Conservation (phyloP, 1,284 basidiomycete species). For the Fomes fomentarius region DNA sequence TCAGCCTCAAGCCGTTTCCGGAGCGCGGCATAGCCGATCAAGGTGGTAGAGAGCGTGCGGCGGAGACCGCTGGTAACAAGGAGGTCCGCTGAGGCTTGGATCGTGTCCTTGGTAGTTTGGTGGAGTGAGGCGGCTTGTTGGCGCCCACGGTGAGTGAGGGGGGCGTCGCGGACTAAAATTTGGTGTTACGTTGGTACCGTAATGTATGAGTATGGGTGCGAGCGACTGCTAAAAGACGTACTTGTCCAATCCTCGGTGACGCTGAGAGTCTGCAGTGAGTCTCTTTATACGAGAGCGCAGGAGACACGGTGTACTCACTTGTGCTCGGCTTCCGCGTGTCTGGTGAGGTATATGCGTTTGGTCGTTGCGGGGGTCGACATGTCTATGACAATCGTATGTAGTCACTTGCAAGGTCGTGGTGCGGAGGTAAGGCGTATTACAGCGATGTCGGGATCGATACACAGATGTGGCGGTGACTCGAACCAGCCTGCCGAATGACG, state of each 20-base stretch:
- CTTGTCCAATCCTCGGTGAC: slow-evolving; percentile 32
- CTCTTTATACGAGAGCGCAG: not conserved
- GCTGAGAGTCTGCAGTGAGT: slow-evolving; percentile 13
- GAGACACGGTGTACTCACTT: slow-evolving; percentile 27
- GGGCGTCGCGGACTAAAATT: slow-evolving; percentile 33
- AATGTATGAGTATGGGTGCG: not conserved
- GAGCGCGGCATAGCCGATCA: slow-evolving; percentile 34
- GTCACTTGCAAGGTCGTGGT: not conserved
- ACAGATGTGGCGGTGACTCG: no score
- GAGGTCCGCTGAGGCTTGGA: slow-evolving; percentile 36
- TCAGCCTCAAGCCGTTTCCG: slow-evolving; percentile 32
- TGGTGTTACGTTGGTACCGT: not conserved
- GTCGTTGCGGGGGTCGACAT: slow-evolving; percentile 31
- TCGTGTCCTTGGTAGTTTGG: slow-evolving; percentile 34
- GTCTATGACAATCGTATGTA: not conserved
- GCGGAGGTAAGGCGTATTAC: not conserved
- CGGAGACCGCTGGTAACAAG: slow-evolving; percentile 36
- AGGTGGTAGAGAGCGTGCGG: slow-evolving; percentile 37
- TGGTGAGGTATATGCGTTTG: slow-evolving; percentile 36
- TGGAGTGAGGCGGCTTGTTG: slow-evolving; percentile 36
- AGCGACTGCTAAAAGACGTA: no score
- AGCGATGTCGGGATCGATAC: not conserved
- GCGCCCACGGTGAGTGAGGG: slow-evolving; percentile 31
- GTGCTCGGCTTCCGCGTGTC: slow-evolving; percentile 38
- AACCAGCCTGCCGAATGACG: slow-evolving; percentile 4